Base-by-base conservation (phyloP, 106 monocot species). In the Ottelia alismoides region DNA sequence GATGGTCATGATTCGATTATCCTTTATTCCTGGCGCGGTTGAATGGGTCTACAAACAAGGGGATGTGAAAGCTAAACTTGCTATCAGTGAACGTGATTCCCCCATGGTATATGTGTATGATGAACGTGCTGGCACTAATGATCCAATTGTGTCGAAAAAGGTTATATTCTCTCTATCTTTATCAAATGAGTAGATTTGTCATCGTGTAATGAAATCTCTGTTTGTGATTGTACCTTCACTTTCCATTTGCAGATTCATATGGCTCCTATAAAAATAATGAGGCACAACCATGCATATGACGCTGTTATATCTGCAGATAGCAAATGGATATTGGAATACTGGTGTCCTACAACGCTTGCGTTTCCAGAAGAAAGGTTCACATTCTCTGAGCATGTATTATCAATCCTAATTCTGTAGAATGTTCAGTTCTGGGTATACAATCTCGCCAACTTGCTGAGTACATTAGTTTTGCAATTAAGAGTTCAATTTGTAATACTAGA, bases 1-100 rank as follows among this genome's bases (percentile, higher is more conserved):
- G 96, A 98, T 98, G 96, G 62, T 85, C 52, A 98, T 98, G 96
- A 65, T 98, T 76, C 78, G 85, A 11, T 68, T 90, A 20, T 67
- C 82, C 6, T 98, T 61, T 63, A 52, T 89, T 64, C 81, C 96
- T 50, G 89, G 96, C 3, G 48, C 79, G 1, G 70, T 77, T 31
- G 85, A 98, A 65, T 98, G 96, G 89, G 96, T 89, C 28, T 89
- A 74, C 70, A 75, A 74, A 53, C 79, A 82, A 55, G 96, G 89
- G 14, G 96, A 82, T 79, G 96, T 82, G 11, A 98, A 85, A 67
- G 66, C 85, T 12, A 98, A 80, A 55, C 79, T 98, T 61, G 96
- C 96, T n/a, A 56, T 98, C 30, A 73, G 85, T 63, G 96, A 98
- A 46, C 49, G 82, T 2, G 47, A 80, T 52, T 79, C 79, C 20